phyloP scores from a whole-genome alignment of 1,284 basidiomycete species.

The Cutaneotrichosporon sp. region DNA sequence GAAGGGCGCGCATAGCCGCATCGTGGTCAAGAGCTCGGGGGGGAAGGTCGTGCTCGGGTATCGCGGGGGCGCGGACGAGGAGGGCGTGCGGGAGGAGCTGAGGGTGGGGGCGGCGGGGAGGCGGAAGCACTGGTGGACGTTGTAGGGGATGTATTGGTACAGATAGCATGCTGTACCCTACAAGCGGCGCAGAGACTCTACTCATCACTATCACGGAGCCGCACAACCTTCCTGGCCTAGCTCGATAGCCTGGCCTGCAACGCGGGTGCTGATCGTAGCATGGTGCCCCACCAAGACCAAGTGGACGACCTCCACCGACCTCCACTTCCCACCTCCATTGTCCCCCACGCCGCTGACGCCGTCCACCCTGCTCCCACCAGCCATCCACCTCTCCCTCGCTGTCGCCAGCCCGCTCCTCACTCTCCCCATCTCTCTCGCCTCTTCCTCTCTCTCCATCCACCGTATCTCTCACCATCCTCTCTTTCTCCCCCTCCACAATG shows the following conservation, averaged over 20 bases:
- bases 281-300: background rate
- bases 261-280: background rate
- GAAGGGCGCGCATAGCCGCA: conserved; percentile 32
- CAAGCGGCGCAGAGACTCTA: too few relatives aligned
- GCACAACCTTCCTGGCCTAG: too few relatives aligned
- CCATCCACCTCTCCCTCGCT: background rate
- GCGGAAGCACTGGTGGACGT: conserved; percentile 22
- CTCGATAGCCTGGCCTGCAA: too few relatives aligned
- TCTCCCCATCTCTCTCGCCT: background rate
- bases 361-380: background rate
- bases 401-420: background rate
- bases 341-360: too few relatives aligned
- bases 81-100: conserved; percentile 1
- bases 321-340: background rate
- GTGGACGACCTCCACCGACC: too few relatives aligned
- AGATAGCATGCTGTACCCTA: too few relatives aligned
- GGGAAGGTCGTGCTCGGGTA: conserved; percentile 32
- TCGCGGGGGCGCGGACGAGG: conserved; percentile 2
- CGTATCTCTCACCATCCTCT: background rate
- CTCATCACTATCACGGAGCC: too few relatives aligned
- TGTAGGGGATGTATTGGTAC: conserved; percentile 4
- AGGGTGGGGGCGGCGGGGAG: conserved; percentile 11
- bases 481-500: background rate
- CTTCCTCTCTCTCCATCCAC: too few relatives aligned
- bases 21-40: conserved; percentile 31